These are phyloP conservation scores for Cladorrhinum samala DNA, from an alignment of 495 filamentous ascomycete species.

Conservation along the genomic window DNA sequence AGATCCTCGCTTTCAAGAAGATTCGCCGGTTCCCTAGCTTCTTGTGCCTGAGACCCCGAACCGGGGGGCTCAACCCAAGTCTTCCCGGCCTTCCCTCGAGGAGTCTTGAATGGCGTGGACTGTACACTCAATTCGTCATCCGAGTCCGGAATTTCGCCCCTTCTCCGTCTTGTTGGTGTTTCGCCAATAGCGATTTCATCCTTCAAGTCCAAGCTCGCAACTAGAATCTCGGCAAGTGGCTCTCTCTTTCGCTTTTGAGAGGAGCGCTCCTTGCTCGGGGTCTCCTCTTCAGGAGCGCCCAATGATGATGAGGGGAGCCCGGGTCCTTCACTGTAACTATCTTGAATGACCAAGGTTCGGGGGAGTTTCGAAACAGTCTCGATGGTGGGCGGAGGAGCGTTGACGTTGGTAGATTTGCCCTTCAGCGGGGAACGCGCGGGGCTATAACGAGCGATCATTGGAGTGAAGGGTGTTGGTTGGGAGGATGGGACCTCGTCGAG, in stretches of 20 bases:
- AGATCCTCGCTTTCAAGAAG: background rate
- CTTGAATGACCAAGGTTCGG: slow-evolving; percentile 29
- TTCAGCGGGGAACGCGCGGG: slow-evolving; percentile 31
- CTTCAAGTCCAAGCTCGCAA: slow-evolving; percentile 6
- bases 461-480: slow-evolving; percentile 31
- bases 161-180: slow-evolving; percentile 10
- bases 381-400: slow-evolving; percentile 20
- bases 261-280: slow-evolving; percentile 9
- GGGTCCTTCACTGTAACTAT: slow-evolving; percentile 33
- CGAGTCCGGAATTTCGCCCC: slow-evolving; percentile 36
- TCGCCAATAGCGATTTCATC: background rate
- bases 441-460: slow-evolving; percentile 26
- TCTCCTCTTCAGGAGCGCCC: background rate
- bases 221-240: slow-evolving; percentile 21
- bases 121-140: slow-evolving; percentile 32
- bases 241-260: slow-evolving; percentile 10
- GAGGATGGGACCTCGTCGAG: slow-evolving; percentile 37
- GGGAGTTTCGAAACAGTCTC: slow-evolving; percentile 25
- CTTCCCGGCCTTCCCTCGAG: background rate
- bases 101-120: slow-evolving; percentile 18
- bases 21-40: background rate
- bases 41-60: background rate
- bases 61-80: background rate
- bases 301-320: slow-evolving; percentile 14
- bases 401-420: slow-evolving; percentile 33